phyloP scores from a whole-genome alignment of 2,329 filamentous ascomycete species.

The Ceratocystis papillata region DNA sequence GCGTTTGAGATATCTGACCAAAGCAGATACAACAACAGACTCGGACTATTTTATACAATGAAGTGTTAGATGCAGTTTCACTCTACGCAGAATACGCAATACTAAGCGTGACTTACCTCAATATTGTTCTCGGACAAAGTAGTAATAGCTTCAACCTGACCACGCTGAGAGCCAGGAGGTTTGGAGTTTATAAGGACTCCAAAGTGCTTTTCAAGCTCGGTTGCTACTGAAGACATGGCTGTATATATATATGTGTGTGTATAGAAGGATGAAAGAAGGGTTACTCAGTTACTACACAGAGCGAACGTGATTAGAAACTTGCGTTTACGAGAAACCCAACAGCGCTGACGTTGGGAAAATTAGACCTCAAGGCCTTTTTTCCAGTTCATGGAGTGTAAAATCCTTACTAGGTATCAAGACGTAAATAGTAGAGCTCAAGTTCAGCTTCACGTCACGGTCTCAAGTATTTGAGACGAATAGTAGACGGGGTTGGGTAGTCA shows the following conservation, averaged over 20 bases:
- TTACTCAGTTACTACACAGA: constrained; percentile 3
- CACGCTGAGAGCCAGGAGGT: constrained; percentile 85
- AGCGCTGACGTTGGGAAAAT: neutral
- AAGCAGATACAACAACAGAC: constrained; percentile 61
- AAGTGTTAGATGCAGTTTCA: neutral
- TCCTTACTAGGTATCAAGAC: constrained; percentile 4
- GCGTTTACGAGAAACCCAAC: neutral
- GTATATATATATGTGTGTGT: neutral
- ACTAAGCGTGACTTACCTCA: constrained; percentile 50
- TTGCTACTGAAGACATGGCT: constrained; percentile 69
- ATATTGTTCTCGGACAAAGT: constrained; percentile 78
- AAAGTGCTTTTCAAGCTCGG: constrained; percentile 80
- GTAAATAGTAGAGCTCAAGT: neutral
- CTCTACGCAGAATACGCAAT: neutral
- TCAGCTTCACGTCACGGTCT: neutral
- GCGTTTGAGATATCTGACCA: constrained; percentile 79
- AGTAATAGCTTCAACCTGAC: constrained; percentile 81
- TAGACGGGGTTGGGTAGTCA: neutral
- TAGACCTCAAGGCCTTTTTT: no score
- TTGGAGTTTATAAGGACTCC: constrained; percentile 87
- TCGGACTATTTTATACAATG: constrained; percentile 59
- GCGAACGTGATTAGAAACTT: constrained; percentile 14
- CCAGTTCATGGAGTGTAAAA: neutral
- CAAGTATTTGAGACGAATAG: neutral
- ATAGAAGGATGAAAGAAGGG: neutral